Base-by-base conservation (phyloP, 2,329 filamentous ascomycete genomes). In the Scedosporium aurantiacum region DNA sequence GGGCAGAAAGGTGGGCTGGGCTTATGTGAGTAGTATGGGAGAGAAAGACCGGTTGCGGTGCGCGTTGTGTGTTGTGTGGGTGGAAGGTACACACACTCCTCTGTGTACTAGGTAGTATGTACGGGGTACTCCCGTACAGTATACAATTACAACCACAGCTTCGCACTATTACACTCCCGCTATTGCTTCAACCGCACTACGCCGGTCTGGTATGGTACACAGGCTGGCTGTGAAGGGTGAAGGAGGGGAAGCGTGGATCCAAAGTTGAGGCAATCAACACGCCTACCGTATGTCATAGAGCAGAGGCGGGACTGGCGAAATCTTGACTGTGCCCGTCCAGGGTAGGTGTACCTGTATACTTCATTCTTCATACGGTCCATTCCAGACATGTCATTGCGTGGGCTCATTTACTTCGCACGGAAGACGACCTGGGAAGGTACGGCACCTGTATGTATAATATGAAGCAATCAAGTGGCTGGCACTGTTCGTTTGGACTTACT, bases 1-100 rank as follows among this genome's bases (percentile, higher is more conserved):
- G 78, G 71, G 74, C 71, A 66, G 68, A 67, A 68, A 69, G 68
- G 68, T 68, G 67, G 67, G 69, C 68, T 67, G 60, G 62, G 58
- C 57, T 60, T 32, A 47, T 43, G 41, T 37, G 45, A 57, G 63
- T 59, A 18, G 56, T 55, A 57, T 40, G 28, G 23, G 37, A 54
- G 60, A 41, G 55, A 47, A 23, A 37, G 54, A 12, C 60, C 41
- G 37, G 54, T 16, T 41, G 54, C 40, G 43, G 23, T 37, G 32
- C 32, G 32, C 10, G 32, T 32, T 32, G 28, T 37, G 32, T 37
- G 32, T 21, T 32, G 52, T 32, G 60, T 47, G 60, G 47, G 47
- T 54, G 50, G 50, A 54, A 54, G 50, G 50, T 54, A 54, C 50
- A 54, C 50, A 54, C 23, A 54, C 43, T 23, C 18, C 50, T 54